Evolutionary conservation across 306 rosid genomes (phyloP).

Genomic region (Rubus parviflorus): DNA sequence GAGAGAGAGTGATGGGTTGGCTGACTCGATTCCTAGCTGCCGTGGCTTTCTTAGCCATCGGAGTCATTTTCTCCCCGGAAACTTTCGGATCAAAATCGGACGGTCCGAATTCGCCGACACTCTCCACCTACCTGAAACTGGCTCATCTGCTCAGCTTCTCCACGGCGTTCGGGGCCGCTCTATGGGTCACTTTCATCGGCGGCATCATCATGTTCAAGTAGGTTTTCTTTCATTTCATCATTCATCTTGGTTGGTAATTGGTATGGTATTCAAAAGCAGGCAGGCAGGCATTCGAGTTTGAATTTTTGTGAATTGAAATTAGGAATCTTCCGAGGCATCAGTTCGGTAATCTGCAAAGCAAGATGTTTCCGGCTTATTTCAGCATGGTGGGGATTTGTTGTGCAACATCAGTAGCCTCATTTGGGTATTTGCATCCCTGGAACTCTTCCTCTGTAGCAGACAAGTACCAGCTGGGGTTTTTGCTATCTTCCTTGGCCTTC

Average conservation of each 20-base stretch:
- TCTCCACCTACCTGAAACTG: constrained; percentile 68
- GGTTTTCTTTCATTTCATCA: neutral
- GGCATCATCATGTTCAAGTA: constrained; percentile 99
- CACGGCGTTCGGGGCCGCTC: constrained; percentile 84
- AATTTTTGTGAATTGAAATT: neutral
- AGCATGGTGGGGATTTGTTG: constrained; percentile 71
- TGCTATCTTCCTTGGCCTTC: constrained; percentile 81
- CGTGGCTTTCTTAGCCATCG: constrained; percentile 76
- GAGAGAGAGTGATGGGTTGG: constrained; percentile 65
- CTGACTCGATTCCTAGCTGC: constrained; percentile 66
- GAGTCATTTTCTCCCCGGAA: constrained; percentile 92
- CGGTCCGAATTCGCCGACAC: constrained; percentile 39
- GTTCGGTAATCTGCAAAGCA: constrained; percentile 95
- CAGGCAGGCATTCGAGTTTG: too few species aligned
- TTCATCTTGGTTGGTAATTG: neutral
- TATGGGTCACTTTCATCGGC: constrained; percentile 98
- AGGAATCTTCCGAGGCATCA: constrained; percentile 98
- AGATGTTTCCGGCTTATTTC: constrained; percentile 98
- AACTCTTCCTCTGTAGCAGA: constrained; percentile 67
- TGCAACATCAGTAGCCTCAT: constrained; percentile 69
- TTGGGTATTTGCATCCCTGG: constrained; percentile 94
- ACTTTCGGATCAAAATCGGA: constrained; percentile 71
- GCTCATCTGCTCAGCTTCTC: constrained; percentile 91
- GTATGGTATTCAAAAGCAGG: too few species aligned
- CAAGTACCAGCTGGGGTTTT: constrained; percentile 89